These are phyloP conservation scores for Mallotus nudiflorus DNA, from an alignment of 345 rosid genomes.

Conservation along the genomic window DNA sequence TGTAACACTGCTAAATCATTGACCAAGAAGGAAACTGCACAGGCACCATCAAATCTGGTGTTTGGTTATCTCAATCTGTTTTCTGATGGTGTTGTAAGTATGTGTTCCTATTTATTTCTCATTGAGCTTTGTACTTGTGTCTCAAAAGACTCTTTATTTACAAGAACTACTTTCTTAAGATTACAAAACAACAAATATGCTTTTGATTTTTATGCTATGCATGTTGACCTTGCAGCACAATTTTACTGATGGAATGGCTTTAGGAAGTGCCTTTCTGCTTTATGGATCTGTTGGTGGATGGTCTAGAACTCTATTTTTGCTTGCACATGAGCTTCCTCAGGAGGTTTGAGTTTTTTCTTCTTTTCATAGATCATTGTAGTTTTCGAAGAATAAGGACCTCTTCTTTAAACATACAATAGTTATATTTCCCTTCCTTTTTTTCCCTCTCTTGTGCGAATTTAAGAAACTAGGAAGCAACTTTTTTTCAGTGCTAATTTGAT, in stretches of 20 bases:
- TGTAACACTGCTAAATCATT: conserved; percentile 28
- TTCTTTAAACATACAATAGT: background rate
- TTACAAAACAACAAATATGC: background rate
- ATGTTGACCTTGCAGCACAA: conserved; percentile 68
- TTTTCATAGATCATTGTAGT: conserved; percentile 1
- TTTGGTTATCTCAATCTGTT: conserved; percentile 97
- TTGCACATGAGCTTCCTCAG: conserved; percentile 98
- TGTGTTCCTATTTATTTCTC: conserved; percentile 23
- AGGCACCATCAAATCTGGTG: conserved; percentile 64
- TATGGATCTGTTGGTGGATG: conserved; percentile 99
- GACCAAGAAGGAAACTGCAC: conserved; percentile 40
- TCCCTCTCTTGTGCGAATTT: background rate
- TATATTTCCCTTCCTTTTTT: background rate
- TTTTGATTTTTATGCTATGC: background rate
- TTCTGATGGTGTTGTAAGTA: conserved; percentile 99
- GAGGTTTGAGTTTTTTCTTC: conserved; percentile 57
- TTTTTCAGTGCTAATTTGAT: background rate
- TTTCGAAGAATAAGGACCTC: background rate
- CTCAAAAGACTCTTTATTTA: background rate
- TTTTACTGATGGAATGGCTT: conserved; percentile 96
- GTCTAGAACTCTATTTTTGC: conserved; percentile 98
- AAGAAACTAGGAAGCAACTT: background rate
- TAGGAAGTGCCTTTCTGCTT: conserved; percentile 96
- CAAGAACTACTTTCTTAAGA: background rate
- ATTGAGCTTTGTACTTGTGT: conserved; percentile 13